These are phyloP conservation scores for Cylindrodendrum hubeiense DNA, from an alignment of 2,329 filamentous ascomycete species.

Conservation along the genomic window DNA sequence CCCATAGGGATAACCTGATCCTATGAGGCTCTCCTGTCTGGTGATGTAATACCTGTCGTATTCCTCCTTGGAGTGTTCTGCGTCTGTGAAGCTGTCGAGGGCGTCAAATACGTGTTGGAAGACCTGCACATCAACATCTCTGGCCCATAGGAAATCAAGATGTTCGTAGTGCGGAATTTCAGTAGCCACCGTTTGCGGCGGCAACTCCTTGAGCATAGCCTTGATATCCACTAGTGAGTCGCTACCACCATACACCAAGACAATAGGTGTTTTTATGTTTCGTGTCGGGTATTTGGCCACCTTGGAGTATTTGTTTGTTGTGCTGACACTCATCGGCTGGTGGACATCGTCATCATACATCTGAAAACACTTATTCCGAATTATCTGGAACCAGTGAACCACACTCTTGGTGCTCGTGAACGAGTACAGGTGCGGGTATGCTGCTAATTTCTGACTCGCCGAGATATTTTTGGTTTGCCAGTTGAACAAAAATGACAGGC, in stretches of 20 bases:
- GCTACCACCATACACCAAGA: conserved; percentile 91
- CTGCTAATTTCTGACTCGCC: conserved; percentile 89
- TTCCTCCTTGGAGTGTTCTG: conserved; percentile 70
- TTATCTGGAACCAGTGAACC: conserved; percentile 99
- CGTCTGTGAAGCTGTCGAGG: conserved; percentile 76
- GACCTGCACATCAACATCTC: conserved; percentile 84
- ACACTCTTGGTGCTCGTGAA: conserved; percentile 97
- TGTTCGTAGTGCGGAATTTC: conserved; percentile 96
- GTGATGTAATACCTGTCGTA: conserved; percentile 69
- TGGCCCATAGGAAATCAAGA: conserved; percentile 95
- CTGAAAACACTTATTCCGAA: conserved; percentile 94
- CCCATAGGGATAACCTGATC: conserved; percentile 46
- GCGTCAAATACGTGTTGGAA: conserved; percentile 94
- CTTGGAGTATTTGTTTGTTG: conserved; percentile 88
- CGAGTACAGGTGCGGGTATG: conserved; percentile 95
- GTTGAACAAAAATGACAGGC: conserved; percentile 86
- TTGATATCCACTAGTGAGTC: conserved; percentile 96
- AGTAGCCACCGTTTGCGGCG: conserved; percentile 84
- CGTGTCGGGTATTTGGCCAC: conserved; percentile 95
- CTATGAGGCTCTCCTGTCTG: conserved; percentile 63
- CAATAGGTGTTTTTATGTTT: conserved; percentile 96
- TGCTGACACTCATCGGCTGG: conserved; percentile 77
- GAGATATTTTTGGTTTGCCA: conserved; percentile 91
- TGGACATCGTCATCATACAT: conserved; percentile 98
- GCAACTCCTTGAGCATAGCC: conserved; percentile 90